Conservation (phyloP, 345 rosid species). For the Moricandia arvensis region DNA sequence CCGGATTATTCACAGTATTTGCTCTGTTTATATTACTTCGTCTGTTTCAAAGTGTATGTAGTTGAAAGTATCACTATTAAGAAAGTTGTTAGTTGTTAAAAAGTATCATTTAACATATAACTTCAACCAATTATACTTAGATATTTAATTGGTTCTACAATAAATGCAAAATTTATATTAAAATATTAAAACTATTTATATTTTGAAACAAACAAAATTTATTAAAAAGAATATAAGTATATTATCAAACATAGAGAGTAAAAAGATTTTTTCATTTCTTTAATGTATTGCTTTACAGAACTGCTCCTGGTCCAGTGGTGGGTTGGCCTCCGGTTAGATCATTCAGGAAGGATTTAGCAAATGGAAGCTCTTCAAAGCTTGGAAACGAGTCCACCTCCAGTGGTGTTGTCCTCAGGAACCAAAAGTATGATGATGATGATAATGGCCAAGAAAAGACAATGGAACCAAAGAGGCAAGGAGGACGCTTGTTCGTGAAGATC, state of each 20-base stretch:
- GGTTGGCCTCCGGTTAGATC: slow-evolving; percentile 99
- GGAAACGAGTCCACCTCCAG: slow-evolving; percentile 51
- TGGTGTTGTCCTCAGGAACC: slow-evolving; percentile 39
- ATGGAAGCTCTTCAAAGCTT: slow-evolving; percentile 60
- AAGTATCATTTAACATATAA: no score
- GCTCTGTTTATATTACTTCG: neutral
- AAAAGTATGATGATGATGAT: slow-evolving; percentile 31
- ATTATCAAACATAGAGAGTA: no score
- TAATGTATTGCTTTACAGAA: slow-evolving; percentile 46
- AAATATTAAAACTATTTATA: no score
- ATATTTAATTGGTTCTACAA: no score
- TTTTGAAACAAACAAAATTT: no score
- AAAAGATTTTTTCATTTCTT: neutral
- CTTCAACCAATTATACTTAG: no score
- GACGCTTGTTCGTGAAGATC: slow-evolving; percentile 79
- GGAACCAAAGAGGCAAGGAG: slow-evolving; percentile 39
- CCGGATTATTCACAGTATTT: neutral
- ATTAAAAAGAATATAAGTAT: no score
- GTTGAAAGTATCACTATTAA: no score
- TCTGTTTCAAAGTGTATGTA: no score
- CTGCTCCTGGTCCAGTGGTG: slow-evolving; percentile 93
- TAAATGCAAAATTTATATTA: no score
- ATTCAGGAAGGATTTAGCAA: slow-evolving; percentile 79
- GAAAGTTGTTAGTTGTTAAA: no score
- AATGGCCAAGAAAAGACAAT: slow-evolving; percentile 4